phyloP scores from a whole-genome alignment of 345 rosid species.

The Pistacia integerrima region DNA sequence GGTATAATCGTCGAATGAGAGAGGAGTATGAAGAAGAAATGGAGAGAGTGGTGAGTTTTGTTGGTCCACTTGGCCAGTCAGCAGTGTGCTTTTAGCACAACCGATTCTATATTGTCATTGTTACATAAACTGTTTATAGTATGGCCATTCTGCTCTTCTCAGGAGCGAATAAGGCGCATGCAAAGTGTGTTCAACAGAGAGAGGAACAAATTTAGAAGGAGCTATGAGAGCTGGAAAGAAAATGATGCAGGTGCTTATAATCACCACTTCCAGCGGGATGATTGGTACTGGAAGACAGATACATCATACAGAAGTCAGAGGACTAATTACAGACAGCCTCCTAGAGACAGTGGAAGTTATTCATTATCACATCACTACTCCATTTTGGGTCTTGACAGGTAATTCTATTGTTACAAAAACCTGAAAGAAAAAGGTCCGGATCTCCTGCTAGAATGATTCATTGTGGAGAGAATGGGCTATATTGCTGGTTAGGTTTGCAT shows the following conservation, averaged over 20 bases:
- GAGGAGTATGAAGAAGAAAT: conserved; percentile 95
- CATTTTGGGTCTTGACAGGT: conserved; percentile 93
- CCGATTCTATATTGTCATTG: neutral
- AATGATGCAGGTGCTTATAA: conserved; percentile 63
- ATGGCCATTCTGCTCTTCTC: conserved; percentile 20
- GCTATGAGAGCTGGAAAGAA: conserved; percentile 85
- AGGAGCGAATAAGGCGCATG: conserved; percentile 98
- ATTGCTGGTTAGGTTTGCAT: neutral
- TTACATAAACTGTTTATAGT: neutral
- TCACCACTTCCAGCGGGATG: conserved; percentile 92
- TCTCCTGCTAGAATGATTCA: too few species aligned
- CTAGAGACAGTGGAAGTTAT: conserved; percentile 55
- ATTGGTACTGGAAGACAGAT: conserved; percentile 96
- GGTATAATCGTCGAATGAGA: conserved; percentile 83
- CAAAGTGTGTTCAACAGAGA: conserved; percentile 96
- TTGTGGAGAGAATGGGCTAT: neutral
- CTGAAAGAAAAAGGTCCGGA: neutral
- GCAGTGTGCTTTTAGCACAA: neutral
- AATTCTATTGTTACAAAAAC: conserved; percentile 11
- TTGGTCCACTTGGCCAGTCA: neutral
- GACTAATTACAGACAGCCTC: conserved; percentile 58
- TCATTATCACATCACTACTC: conserved; percentile 90
- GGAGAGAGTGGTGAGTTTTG: conserved; percentile 88
- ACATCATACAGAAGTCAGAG: conserved; percentile 63
- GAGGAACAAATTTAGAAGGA: conserved; percentile 67